Conservation (phyloP, 2,329 filamentous ascomycete species). For the Penicillium brasilianum region DNA sequence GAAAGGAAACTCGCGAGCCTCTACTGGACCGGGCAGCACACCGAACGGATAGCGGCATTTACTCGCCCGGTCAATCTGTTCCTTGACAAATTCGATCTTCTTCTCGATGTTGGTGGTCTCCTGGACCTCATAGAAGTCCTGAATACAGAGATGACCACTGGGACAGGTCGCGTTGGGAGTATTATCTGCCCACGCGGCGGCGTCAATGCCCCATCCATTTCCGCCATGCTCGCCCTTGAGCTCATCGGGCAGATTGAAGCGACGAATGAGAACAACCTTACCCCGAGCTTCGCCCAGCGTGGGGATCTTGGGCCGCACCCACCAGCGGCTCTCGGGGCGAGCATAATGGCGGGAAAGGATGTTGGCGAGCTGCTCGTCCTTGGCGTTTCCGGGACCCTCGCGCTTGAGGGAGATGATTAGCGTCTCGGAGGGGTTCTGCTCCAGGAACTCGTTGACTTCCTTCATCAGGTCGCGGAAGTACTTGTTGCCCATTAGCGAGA, state of each 20-base stretch:
- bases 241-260: constrained; percentile 69
- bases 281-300: constrained; percentile 78
- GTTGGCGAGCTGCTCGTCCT: constrained; percentile 76
- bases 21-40: constrained; percentile 44
- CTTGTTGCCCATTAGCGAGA: constrained; percentile 80
- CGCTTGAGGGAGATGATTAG: constrained; percentile 88
- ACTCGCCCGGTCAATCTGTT: constrained; percentile 76
- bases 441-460: constrained; percentile 75
- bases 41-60: constrained; percentile 52
- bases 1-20: constrained; percentile 64
- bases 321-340: constrained; percentile 67
- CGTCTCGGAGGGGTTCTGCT: constrained; percentile 77
- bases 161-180: constrained; percentile 73
- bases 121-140: constrained; percentile 92
- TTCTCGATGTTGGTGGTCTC: constrained; percentile 75
- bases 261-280: constrained; percentile 81
- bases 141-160: constrained; percentile 78
- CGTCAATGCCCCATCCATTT: constrained; percentile 63
- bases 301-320: constrained; percentile 76
- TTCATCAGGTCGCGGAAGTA: constrained; percentile 76
- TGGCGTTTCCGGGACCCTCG: constrained; percentile 81
- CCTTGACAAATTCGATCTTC: constrained; percentile 76
- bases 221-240: constrained; percentile 53
- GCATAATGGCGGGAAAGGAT: constrained; percentile 77
- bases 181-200: constrained; percentile 81